phyloP scores from a whole-genome alignment of 202 grass and related monocot genomes.

The Zizania palustris region DNA sequence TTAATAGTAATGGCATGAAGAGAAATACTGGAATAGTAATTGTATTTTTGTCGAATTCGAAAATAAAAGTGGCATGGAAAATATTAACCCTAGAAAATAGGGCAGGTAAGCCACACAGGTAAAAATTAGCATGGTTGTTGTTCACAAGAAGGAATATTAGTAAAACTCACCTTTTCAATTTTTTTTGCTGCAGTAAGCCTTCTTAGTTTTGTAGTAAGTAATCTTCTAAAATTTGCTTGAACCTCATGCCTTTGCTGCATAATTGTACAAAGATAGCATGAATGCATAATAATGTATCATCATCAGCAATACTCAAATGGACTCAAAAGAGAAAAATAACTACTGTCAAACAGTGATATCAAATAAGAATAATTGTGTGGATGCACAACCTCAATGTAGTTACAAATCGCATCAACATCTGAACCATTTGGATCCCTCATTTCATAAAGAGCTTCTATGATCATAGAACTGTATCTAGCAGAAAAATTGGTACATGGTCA shows the following conservation, averaged over 20 bases:
- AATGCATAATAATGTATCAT: constrained; percentile 38
- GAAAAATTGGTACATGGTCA: constrained; percentile 41
- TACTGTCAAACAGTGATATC: constrained; percentile 31
- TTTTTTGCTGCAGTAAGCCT: constrained; percentile 73
- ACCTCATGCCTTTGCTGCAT: constrained; percentile 81
- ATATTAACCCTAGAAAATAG: too few relatives aligned
- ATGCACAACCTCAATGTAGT: constrained; percentile 67
- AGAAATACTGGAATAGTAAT: too few relatives aligned
- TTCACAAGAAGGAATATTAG: constrained; percentile 23
- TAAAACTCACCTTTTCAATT: constrained; percentile 78
- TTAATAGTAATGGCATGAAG: too few relatives aligned
- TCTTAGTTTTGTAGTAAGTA: constrained; percentile 73
- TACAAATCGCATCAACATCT: constrained; percentile 60
- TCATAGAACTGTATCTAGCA: constrained; percentile 75
- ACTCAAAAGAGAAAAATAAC: constrained; percentile 22
- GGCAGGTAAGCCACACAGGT: constrained; percentile 9
- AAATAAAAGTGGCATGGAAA: too few relatives aligned
- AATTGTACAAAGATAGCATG: constrained; percentile 40
- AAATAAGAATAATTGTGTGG: constrained; percentile 17
- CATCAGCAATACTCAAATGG: constrained; percentile 30
- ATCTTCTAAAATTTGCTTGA: constrained; percentile 75
- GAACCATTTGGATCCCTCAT: constrained; percentile 87
- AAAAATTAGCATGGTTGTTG: not conserved
- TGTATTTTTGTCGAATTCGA: too few relatives aligned
- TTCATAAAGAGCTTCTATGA: constrained; percentile 77